Conservation (phyloP, 129 eudicot genomes). For the Calendula officinalis region DNA sequence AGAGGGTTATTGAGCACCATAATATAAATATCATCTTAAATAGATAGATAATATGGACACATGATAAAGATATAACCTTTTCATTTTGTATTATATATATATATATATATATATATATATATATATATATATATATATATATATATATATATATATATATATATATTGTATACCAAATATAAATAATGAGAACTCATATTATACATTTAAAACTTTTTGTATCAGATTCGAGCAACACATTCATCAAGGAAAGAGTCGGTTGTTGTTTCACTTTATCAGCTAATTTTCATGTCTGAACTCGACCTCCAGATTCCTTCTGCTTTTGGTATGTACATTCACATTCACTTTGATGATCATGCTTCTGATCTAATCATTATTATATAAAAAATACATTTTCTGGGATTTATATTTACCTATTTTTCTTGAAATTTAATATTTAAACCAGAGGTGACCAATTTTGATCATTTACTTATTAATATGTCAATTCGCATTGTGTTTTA, state of each 20-base stretch:
- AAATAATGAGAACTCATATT: background rate
- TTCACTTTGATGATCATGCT: background rate
- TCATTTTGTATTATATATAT: too few species aligned
- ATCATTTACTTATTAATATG: too few species aligned
- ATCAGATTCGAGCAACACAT: constrained; percentile 59
- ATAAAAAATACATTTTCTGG: background rate
- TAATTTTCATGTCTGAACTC: constrained; percentile 92
- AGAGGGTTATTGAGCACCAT: background rate
- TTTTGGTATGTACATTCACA: constrained; percentile 51
- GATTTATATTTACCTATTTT: background rate
- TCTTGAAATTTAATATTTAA: too few species aligned
- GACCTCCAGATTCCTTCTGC: constrained; percentile 78
- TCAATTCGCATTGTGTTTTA: too few species aligned
- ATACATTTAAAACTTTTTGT: background rate
- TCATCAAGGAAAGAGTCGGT: constrained; percentile 8
- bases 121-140: too few species aligned
- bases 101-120: too few species aligned
- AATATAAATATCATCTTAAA: background rate
- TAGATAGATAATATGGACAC: background rate
- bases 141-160: too few species aligned
- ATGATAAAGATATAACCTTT: background rate
- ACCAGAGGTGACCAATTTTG: too few species aligned
- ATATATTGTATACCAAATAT: background rate
- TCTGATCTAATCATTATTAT: background rate
- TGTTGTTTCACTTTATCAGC: constrained; percentile 26